Conservation (phyloP, 2,329 filamentous ascomycete genomes). For the Epichloe amarillans region DNA sequence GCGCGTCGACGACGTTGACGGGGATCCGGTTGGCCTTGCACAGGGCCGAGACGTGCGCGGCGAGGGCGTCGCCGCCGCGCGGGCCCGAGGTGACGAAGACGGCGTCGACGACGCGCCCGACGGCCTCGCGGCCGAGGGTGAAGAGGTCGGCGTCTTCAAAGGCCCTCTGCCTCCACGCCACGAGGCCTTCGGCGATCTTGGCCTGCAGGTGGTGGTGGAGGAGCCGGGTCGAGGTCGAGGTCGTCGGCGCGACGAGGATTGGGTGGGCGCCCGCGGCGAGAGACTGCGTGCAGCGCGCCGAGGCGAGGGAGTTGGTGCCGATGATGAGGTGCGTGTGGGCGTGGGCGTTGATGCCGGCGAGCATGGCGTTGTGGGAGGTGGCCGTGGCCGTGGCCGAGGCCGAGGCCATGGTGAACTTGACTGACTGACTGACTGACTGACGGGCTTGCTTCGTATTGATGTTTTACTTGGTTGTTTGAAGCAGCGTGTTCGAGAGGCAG, state of each 20-base stretch:
- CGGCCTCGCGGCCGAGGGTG: constrained; percentile 64
- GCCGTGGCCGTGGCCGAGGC: constrained; percentile 22
- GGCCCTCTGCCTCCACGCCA: constrained; percentile 49
- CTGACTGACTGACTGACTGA: too few species aligned
- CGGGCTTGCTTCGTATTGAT: background rate
- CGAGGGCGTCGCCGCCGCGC: constrained; percentile 29
- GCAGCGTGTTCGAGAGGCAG: too few species aligned
- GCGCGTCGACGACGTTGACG: constrained; percentile 82
- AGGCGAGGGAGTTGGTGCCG: constrained; percentile 78
- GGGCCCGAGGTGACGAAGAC: constrained; percentile 69
- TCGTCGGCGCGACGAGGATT: constrained; percentile 60
- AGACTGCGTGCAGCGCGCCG: constrained; percentile 66
- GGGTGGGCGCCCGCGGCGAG: constrained; percentile 71
- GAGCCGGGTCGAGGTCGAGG: constrained; percentile 40
- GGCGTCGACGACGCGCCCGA: constrained; percentile 68
- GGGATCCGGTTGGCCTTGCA: constrained; percentile 76
- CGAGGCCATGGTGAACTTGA: background rate
- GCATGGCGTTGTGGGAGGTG: constrained; percentile 24
- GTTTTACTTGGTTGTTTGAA: too few species aligned
- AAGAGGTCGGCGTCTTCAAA: constrained; percentile 64
- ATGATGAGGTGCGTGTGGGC: constrained; percentile 71
- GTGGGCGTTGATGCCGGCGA: constrained; percentile 58
- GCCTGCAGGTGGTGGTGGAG: constrained; percentile 43
- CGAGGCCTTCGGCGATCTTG: constrained; percentile 50
- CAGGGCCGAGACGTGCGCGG: constrained; percentile 53